These are phyloP conservation scores for Musa itinerans DNA, from an alignment of 176 grass and related monocot species.

Conservation along the genomic window DNA sequence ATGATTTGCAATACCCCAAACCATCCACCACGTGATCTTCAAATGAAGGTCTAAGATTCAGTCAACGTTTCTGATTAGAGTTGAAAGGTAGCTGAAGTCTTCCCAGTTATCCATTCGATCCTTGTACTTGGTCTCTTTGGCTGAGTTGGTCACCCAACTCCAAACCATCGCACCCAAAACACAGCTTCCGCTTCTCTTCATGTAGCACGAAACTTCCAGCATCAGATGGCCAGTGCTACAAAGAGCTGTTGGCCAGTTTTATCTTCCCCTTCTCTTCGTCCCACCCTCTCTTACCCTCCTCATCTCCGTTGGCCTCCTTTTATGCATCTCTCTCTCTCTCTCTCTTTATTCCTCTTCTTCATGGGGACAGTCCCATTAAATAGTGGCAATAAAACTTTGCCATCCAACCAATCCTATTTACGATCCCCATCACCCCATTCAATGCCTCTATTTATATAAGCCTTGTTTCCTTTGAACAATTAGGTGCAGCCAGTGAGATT, in stretches of 20 bases:
- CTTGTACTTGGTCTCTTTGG: background rate
- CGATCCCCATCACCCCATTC: conserved; percentile 20
- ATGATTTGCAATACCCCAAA: background rate
- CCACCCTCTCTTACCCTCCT: no score
- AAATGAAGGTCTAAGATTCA: background rate
- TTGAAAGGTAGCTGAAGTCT: background rate
- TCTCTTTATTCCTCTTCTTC: background rate
- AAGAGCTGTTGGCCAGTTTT: conserved; percentile 9
- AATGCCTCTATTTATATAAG: conserved; percentile 25
- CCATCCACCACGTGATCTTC: background rate
- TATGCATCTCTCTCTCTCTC: background rate
- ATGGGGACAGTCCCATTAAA: conserved; percentile 2
- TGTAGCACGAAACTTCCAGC: background rate
- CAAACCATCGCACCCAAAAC: conserved; percentile 8
- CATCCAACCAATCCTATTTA: conserved; percentile 20
- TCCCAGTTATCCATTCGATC: background rate
- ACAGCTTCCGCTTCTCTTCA: background rate
- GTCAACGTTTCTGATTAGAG: background rate
- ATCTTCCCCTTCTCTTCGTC: background rate
- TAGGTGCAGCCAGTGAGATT: conserved; percentile 19
- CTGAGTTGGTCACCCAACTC: conserved; percentile 29
- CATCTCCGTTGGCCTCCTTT: background rate
- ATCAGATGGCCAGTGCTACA: background rate
- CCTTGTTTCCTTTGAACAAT: conserved; percentile 13
- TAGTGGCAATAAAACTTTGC: conserved; percentile 4